These are phyloP conservation scores for Podospora tetraspora DNA, from an alignment of 495 filamentous ascomycete genomes.

Conservation along the genomic window DNA sequence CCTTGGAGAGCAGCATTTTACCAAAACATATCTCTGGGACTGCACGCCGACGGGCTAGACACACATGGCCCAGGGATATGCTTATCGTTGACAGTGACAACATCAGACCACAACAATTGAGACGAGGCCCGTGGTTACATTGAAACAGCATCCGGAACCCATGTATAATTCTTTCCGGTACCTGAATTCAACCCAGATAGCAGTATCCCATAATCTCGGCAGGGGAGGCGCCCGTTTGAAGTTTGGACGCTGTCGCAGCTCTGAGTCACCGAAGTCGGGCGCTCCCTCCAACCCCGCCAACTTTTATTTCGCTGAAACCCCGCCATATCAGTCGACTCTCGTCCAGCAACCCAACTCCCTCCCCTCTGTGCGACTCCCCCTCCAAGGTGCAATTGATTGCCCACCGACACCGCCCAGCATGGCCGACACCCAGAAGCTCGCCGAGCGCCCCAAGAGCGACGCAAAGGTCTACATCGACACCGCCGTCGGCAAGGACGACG, in stretches of 20 bases:
- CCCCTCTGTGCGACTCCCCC: slow-evolving; percentile 6
- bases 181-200: not conserved
- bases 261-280: slow-evolving; percentile 19
- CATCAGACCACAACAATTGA: not conserved
- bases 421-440: slow-evolving; percentile 36
- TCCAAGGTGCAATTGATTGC: slow-evolving; percentile 16
- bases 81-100: not conserved
- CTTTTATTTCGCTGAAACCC: slow-evolving; percentile 20
- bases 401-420: slow-evolving; percentile 23
- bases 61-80: not conserved
- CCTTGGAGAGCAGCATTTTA: not conserved
- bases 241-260: not conserved
- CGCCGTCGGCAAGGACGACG: slow-evolving; percentile 66
- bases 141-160: not conserved
- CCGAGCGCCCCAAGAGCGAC: slow-evolving; percentile 42
- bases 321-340: slow-evolving; percentile 10
- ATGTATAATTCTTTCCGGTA: not conserved
- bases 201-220: not conserved
- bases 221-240: not conserved
- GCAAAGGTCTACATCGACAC: slow-evolving; percentile 72
- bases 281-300: slow-evolving; percentile 25
- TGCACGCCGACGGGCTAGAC: not conserved
- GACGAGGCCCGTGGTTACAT: not conserved
- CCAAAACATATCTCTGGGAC: not conserved
- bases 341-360: slow-evolving; percentile 9